Evolutionary conservation across 2,329 filamentous ascomycete genomes (phyloP), one percentile per base, ranked within the genome.

Genomic region (Pestalotiopsis sp.): DNA sequence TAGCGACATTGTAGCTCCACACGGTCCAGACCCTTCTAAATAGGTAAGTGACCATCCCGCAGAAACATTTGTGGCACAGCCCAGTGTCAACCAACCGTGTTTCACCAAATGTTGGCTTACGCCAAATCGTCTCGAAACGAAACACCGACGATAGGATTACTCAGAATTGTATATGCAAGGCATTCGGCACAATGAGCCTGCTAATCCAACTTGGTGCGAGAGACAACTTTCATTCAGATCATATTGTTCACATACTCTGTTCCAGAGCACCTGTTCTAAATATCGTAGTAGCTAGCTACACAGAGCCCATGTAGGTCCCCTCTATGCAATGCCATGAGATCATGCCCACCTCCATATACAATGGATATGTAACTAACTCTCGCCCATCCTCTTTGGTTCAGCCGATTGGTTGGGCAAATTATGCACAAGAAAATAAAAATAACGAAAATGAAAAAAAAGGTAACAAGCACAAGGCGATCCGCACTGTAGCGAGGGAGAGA

Each of bases 341-440:
- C 60, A 13, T 35, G 24, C 44, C 58, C 60, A 10, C 24, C 48
- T 40, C 58, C 58, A 60, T n/a, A 59, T 30, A 52, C 56, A 66
- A 35, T 56, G 68, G 58, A 61, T 55, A 65, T 38, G 17, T 57
- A 48, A 55, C 59, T 26, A 63, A 35, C 30, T 35, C n/a, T 24
- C 24, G 38, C n/a, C 20, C 38, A 20, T 48, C 20, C 38, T 63
- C 39, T 63, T 30, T 22, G 38, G 22, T 48, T 22, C 24, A 22
- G 38, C 13, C 60, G 22, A 35, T 24, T 22, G 22, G 22, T 24
- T 22, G 35, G 60, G 20, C 20, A 56, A 57, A 65, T 30, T 56
- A 65, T 65, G 48, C 48, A 65, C 63, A 65, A 24, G 52, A 57
- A 35, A 57, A 57, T 38, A 38, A 65, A 22, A 48, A 40, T 14